Evolutionary conservation across 2,329 filamentous ascomycete genomes (phyloP).

Genomic region (Chrysoporthe deuterocubensis): DNA sequence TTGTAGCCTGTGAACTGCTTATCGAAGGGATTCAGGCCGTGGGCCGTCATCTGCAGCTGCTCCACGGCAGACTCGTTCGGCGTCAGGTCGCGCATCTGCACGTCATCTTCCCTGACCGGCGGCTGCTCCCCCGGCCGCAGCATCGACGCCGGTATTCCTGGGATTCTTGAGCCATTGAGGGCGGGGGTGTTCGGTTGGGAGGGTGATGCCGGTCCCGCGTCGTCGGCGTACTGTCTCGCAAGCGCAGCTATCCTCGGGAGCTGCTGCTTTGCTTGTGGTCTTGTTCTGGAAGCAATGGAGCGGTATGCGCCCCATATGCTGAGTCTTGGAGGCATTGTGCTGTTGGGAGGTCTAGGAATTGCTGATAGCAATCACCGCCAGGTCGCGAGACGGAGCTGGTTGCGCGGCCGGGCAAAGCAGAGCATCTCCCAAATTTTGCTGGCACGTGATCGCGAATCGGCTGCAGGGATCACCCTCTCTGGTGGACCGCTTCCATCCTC

Average conservation of each 20-base stretch:
- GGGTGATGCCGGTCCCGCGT: conserved; percentile 26
- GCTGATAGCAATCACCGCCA: conserved; percentile 15
- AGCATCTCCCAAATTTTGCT: conserved; percentile 4
- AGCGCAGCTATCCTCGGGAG: conserved; percentile 34
- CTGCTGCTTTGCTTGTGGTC: conserved; percentile 36
- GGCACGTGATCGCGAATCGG: conserved; percentile 2
- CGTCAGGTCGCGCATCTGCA: conserved; percentile 41
- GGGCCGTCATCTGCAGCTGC: conserved; percentile 40
- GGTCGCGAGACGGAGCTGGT: conserved; percentile 8
- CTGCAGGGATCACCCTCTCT: conserved; percentile 4
- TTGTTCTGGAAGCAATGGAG: conserved; percentile 45
- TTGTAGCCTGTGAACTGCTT: conserved; percentile 64
- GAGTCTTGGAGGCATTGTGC: conserved; percentile 59
- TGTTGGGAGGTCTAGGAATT: conserved; percentile 23
- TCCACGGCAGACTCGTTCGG: conserved; percentile 47
- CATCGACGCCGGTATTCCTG: conserved; percentile 24
- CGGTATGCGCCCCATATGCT: conserved; percentile 51
- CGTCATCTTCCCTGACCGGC: conserved; percentile 33
- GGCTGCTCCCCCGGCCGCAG: conserved; percentile 10
- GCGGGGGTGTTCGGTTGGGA: conserved; percentile 17
- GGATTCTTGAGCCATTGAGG: conserved; percentile 11
- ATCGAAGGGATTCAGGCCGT: conserved; percentile 40
- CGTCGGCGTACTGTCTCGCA: conserved; percentile 36
- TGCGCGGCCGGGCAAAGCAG: not conserved
- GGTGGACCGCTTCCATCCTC: not conserved